Conservation (phyloP, 352 stramenopile species). For the Hyaloperonospora arabidopsidis region DNA sequence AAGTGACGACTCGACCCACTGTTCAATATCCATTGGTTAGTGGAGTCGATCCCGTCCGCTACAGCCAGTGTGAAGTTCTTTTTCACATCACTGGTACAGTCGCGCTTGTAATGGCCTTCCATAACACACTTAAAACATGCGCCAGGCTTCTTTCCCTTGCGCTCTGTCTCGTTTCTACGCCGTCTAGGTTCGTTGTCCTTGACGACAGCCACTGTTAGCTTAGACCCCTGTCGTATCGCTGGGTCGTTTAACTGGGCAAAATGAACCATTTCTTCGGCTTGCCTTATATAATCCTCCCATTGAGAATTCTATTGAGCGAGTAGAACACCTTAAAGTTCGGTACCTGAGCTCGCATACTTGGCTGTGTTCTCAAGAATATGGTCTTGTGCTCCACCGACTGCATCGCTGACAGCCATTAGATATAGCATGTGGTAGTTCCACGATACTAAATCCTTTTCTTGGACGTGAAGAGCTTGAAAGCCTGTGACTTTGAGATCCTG, state of each 20-base stretch:
- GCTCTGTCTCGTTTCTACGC: no score
- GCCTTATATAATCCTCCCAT: background rate
- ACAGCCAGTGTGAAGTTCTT: background rate
- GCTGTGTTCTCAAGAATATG: background rate
- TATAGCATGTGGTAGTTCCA: background rate
- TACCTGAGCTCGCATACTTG: background rate
- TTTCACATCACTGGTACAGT: background rate
- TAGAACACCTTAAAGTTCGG: background rate
- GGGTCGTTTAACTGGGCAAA: background rate
- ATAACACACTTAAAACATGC: no score
- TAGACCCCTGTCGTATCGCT: background rate
- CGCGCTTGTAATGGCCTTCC: no score
- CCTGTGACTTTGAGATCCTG: background rate
- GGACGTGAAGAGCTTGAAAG: background rate
- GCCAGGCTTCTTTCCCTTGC: no score
- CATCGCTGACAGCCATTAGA: background rate
- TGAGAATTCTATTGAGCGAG: background rate
- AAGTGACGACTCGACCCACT: background rate
- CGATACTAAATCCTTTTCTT: background rate
- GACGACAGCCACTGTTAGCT: background rate
- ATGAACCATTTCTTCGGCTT: background rate
- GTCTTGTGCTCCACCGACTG: background rate
- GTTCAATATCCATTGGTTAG: background rate
- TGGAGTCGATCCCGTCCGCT: background rate
- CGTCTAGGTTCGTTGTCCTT: background rate